Conservation (phyloP, 257 asterid species). For the Capsicum chinense region DNA sequence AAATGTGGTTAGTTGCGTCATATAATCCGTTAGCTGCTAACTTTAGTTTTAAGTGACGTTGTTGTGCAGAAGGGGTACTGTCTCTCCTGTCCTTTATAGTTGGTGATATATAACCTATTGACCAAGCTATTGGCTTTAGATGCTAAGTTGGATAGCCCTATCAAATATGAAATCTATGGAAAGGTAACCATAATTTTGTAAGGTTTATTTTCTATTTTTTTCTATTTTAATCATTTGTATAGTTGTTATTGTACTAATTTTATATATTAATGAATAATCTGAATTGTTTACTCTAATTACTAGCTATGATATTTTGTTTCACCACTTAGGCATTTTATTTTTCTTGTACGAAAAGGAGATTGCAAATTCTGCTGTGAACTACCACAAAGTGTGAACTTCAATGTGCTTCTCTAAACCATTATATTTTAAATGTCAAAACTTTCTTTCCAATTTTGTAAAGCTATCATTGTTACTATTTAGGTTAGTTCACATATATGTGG, state of each 20-base stretch:
- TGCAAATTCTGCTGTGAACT: not conserved
- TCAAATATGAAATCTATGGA: conserved; percentile 86
- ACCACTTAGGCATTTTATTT: not conserved
- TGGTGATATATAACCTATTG: conserved; percentile 68
- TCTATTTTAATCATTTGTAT: not conserved
- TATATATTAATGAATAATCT: not conserved
- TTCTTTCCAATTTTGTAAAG: not conserved
- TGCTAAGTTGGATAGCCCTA: conserved; percentile 95
- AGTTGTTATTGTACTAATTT: not conserved
- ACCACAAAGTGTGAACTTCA: not conserved
- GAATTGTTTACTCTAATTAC: not conserved
- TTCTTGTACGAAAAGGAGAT: too few species aligned
- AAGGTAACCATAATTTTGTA: conserved; percentile 54
- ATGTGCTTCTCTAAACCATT: not conserved
- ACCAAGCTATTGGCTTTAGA: conserved; percentile 81
- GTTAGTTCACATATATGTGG: not conserved
- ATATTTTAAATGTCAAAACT: not conserved
- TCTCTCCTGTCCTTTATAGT: conserved; percentile 88
- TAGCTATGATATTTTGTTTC: not conserved
- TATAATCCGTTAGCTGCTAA: not conserved
- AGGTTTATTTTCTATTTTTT: not conserved
- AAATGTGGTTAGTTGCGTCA: too few species aligned
- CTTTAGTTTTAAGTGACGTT: conserved; percentile 48
- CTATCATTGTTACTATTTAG: not conserved
- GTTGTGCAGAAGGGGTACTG: conserved; percentile 62